Evolutionary conservation across 352 stramenopile genomes (phyloP).

Genomic region (Globisporangium alternatum): DNA sequence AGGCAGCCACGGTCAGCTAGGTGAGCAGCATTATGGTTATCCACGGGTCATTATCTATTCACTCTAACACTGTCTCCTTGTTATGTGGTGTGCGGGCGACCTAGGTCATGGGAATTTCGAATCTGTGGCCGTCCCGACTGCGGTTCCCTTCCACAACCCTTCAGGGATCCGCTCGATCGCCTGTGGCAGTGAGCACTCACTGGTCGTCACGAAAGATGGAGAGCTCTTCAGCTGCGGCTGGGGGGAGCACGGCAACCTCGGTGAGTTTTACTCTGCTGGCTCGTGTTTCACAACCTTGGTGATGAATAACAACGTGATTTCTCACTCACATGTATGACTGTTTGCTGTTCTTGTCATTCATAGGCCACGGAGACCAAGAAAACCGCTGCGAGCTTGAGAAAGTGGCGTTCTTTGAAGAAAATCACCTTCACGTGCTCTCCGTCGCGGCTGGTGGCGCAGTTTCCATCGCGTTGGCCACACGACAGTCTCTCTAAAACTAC

Average conservation of each 20-base stretch:
- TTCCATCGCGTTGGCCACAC: slow-evolving; percentile 44
- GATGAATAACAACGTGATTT: not conserved
- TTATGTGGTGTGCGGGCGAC: not conserved
- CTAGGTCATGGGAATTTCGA: slow-evolving; percentile 18
- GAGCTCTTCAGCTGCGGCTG: slow-evolving; percentile 78
- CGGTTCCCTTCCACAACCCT: slow-evolving; percentile 22
- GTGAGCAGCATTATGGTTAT: not conserved
- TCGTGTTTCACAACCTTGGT: not conserved
- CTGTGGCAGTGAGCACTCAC: slow-evolving; percentile 72
- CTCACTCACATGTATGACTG: not conserved
- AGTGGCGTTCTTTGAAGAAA: slow-evolving; percentile 45
- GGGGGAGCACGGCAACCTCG: slow-evolving; percentile 83
- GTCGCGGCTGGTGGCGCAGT: slow-evolving; percentile 57
- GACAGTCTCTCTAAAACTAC: not conserved
- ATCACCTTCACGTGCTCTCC: slow-evolving; percentile 26
- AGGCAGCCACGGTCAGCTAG: slow-evolving; percentile 72
- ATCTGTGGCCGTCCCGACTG: slow-evolving; percentile 11
- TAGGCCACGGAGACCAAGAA: slow-evolving; percentile 55
- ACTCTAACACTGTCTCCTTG: no score
- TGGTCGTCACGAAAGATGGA: slow-evolving; percentile 48
- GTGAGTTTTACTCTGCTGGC: slow-evolving; percentile 26
- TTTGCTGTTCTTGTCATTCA: not conserved
- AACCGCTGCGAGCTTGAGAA: slow-evolving; percentile 38
- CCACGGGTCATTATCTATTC: not conserved
- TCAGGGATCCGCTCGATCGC: slow-evolving; percentile 37